These are phyloP conservation scores for Inonotus hispidus DNA, from an alignment of 1,284 basidiomycete genomes.

Conservation along the genomic window DNA sequence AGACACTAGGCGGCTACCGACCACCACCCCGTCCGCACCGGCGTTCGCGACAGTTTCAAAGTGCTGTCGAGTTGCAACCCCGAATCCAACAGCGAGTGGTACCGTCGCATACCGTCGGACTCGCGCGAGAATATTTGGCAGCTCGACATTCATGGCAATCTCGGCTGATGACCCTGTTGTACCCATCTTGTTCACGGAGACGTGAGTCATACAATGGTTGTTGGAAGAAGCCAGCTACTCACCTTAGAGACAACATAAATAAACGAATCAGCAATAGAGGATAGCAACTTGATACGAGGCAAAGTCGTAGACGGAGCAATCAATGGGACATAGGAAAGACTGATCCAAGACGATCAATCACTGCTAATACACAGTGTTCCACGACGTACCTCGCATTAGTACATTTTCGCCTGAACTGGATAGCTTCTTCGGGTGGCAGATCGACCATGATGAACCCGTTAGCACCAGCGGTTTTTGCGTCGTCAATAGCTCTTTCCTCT, in stretches of 20 bases:
- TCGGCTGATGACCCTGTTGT: conserved; percentile 88
- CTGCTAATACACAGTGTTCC: not conserved
- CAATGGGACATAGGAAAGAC: conserved; percentile 94
- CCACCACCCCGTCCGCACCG: conserved; percentile 93
- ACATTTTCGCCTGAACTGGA: conserved; percentile 87
- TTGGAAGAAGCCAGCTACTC: conserved; percentile 18
- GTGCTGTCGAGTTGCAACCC: conserved; percentile 89
- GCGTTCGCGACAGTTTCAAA: conserved; percentile 81
- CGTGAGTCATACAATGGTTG: not conserved
- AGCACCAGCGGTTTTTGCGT: conserved; percentile 84
- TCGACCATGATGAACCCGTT: conserved; percentile 99
- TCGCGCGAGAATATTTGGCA: conserved; percentile 75
- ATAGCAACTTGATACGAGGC: conserved; percentile 84
- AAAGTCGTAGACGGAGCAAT: conserved; percentile 93
- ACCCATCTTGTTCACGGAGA: conserved; percentile 69
- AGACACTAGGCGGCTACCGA: conserved; percentile 83
- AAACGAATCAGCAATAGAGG: conserved; percentile 93
- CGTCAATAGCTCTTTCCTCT: conserved; percentile 88
- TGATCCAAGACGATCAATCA: conserved; percentile 28
- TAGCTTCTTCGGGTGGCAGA: conserved; percentile 94
- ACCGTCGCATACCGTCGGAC: conserved; percentile 69
- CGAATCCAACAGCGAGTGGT: conserved; percentile 95
- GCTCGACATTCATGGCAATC: conserved; percentile 65
- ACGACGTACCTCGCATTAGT: conserved; percentile 63
- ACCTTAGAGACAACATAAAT: conserved; percentile 96